Base-by-base conservation (phyloP, 139 green algal species). In the Chara braunii region DNA sequence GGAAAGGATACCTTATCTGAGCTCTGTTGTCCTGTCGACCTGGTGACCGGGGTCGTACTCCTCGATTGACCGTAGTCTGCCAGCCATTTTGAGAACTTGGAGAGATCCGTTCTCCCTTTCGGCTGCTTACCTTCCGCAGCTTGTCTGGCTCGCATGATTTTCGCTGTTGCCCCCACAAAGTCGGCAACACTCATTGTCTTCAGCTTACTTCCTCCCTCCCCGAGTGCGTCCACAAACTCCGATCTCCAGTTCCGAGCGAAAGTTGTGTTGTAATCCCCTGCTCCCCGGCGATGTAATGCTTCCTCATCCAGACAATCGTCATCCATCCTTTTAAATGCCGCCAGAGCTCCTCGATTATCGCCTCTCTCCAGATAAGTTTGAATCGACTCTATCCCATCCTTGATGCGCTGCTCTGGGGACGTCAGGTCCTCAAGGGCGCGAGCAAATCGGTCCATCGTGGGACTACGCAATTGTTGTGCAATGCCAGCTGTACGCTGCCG, bases 351-450 rank as follows among this genome's bases (percentile, higher is more conserved):
- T 3, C 7, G 18, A 4, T 5, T 65, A n/a, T 67, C 42, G n/a
- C 57, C 30, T 33, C 43, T n/a, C 42, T 67, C 42, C 9, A 67
- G 23, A 28, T n/a, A 4, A 11, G 60, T 54, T 12, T 23, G 18
- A 35, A 77, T 59, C n/a, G 71, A 35, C 2, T 36, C 11, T 11
- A 61, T 29, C 51, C 60, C 60, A 12, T 42, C 51, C 1, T 28
- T n/a, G 2, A 72, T 29, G 4, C 60, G 30, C 43, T 65, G 35
- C 6, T 55, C 23, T 3, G 69, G 69, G 30, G 66, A 72, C 14
- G 64, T 26, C 43, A 78, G n/a, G 36, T 72, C 44, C 3, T 34
- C 23, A 22, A 78, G 33, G 2, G 69, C 69, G 3, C 43, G 30
- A 40, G 33, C 30, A 37, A 78, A 72, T 2, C 28, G 3, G 3